phyloP scores from a whole-genome alignment of 495 filamentous ascomycete species.

The Aspergillus steynii region DNA sequence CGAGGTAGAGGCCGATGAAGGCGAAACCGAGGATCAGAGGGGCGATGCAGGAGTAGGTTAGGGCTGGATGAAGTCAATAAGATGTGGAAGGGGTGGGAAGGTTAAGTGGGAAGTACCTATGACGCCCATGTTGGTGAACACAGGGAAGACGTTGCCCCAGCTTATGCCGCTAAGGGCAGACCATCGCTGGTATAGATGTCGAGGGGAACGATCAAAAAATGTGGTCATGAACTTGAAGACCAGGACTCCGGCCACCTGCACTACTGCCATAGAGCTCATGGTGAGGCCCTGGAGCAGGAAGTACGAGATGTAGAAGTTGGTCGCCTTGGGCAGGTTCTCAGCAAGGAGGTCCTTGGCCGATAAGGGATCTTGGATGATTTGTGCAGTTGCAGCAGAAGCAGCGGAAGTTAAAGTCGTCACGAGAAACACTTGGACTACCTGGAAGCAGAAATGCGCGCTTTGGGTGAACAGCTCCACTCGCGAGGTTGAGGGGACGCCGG shows the following conservation, averaged over 20 bases:
- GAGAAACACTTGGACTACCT: conserved; percentile 89
- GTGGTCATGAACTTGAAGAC: conserved; percentile 75
- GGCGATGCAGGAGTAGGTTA: conserved; percentile 83
- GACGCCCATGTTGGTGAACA: conserved; percentile 85
- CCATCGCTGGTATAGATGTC: conserved; percentile 65
- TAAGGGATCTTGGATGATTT: conserved; percentile 66
- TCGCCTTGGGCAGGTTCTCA: conserved; percentile 71
- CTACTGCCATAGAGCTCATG: conserved; percentile 67
- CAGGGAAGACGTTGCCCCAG: conserved; percentile 84
- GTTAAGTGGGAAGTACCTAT: conserved; percentile 53
- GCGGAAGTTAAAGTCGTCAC: conserved; percentile 76
- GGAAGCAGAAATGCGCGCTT: conserved; percentile 87
- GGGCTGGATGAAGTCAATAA: conserved; percentile 35
- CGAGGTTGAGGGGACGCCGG: conserved; percentile 74
- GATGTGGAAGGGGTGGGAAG: too few species aligned
- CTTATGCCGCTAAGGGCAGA: conserved; percentile 58
- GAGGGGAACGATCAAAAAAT: conserved; percentile 61
- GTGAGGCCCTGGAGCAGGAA: conserved; percentile 86
- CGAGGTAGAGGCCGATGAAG: conserved; percentile 71
- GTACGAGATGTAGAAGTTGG: conserved; percentile 90
- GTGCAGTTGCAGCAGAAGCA: conserved; percentile 62
- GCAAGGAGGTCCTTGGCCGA: conserved; percentile 66
- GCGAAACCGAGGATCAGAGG: conserved; percentile 84
- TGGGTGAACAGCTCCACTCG: conserved; percentile 83
- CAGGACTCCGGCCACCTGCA: conserved; percentile 71